Evolutionary conservation across 2,329 filamentous ascomycete species (phyloP).

Genomic region (Claviceps africana): DNA sequence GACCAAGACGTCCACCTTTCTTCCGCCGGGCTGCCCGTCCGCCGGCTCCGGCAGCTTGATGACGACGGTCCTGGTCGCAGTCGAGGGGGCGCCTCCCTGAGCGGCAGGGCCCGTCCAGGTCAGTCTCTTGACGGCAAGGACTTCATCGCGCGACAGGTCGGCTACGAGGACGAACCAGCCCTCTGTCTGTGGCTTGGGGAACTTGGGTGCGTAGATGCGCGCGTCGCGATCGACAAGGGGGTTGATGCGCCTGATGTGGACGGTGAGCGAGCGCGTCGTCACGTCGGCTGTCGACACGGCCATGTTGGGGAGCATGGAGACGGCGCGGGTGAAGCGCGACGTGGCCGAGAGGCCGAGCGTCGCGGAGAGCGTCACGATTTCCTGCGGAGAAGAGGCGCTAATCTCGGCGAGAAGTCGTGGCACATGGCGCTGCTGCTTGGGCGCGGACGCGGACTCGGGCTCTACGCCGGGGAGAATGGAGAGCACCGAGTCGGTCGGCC

Average conservation of each 20-base stretch:
- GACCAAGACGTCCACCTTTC: constrained; percentile 59
- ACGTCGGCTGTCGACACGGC: constrained; percentile 45
- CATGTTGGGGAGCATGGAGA: constrained; percentile 55
- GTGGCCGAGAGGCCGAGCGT: constrained; percentile 33
- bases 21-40: constrained; percentile 24
- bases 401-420: constrained; percentile 28
- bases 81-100: constrained; percentile 32
- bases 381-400: constrained; percentile 19
- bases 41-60: constrained; percentile 45
- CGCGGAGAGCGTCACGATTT: constrained; percentile 31
- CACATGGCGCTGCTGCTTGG: constrained; percentile 15
- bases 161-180: constrained; percentile 80
- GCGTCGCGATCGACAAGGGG: constrained; percentile 48
- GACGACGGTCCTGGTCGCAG: constrained; percentile 27
- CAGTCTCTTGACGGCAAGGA: constrained; percentile 75
- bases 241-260: constrained; percentile 56
- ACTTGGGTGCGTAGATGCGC: constrained; percentile 72
- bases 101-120: constrained; percentile 45
- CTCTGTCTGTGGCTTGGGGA: constrained; percentile 89
- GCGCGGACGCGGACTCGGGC: constrained; percentile 17
- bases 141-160: constrained; percentile 53
- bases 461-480: constrained; percentile 67
- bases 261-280: constrained; percentile 47
- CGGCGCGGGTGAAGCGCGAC: constrained; percentile 38
- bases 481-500: constrained; percentile 69